Conservation (phyloP, 164 flowering plant species). For the Liriodendron chinense region DNA sequence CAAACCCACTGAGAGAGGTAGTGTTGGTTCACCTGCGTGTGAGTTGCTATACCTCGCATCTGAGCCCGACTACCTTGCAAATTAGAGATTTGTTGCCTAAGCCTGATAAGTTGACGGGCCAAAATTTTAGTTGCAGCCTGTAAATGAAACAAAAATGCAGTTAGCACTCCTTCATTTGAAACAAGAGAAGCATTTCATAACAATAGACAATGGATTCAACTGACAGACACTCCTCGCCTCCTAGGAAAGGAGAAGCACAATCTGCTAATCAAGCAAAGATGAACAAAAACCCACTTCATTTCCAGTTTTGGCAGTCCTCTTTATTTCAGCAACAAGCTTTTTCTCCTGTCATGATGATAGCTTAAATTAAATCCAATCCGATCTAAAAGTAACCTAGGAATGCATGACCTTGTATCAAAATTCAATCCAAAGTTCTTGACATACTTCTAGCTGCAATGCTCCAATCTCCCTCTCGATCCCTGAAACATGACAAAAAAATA, state of each 20-base stretch:
- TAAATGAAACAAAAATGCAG: conserved; percentile 10
- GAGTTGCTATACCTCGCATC: conserved; percentile 90
- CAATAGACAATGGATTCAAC: neutral
- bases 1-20: neutral
- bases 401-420: neutral
- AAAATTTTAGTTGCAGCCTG: conserved; percentile 86
- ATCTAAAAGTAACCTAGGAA: conserved; percentile 4
- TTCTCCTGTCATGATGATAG: conserved; percentile 63
- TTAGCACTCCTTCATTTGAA: neutral
- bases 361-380: neutral
- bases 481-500: conserved; percentile 25
- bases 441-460: conserved; percentile 76
- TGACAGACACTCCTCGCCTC: neutral
- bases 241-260: neutral
- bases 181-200: neutral
- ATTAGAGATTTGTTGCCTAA: conserved; percentile 83
- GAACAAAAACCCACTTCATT: conserved; percentile 56
- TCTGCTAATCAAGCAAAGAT: neutral
- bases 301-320: conserved; percentile 91
- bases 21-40: conserved; percentile 63
- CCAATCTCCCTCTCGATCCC: conserved; percentile 91
- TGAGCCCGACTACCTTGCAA: conserved; percentile 93
- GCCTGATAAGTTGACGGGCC: conserved; percentile 87
- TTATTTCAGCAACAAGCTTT: conserved; percentile 87
- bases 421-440: conserved; percentile 7